Evolutionary conservation across 2,329 filamentous ascomycete species (phyloP).

Genomic region (Ophiobolus disseminans): DNA sequence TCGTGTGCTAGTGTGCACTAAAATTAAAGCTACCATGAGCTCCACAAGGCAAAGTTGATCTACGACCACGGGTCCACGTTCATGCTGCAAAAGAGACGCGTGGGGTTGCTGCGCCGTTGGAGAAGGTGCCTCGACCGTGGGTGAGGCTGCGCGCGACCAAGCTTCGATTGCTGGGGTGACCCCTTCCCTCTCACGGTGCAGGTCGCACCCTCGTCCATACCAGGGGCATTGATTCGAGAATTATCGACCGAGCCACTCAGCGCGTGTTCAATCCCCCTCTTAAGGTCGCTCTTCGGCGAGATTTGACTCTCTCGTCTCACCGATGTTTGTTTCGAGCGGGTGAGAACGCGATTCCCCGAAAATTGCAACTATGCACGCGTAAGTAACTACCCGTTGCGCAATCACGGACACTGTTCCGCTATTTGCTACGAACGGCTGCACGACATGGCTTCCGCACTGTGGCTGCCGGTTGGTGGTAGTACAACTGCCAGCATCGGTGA

Average conservation of each 20-base stretch:
- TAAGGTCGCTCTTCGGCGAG: conserved; percentile 13
- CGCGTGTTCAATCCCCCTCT: conserved; percentile 10
- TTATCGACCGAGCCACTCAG: conserved; percentile 19
- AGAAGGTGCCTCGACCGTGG: conserved; percentile 20
- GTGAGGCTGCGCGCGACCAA: conserved; percentile 30
- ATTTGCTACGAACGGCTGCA: conserved; percentile 14
- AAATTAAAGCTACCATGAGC: conserved; percentile 27
- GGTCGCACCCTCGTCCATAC: conserved; percentile 23
- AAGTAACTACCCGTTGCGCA: conserved; percentile 23
- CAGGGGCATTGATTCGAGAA: no score
- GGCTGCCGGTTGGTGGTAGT: conserved; percentile 5
- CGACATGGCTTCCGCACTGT: conserved; percentile 14
- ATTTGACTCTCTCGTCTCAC: conserved; percentile 11
- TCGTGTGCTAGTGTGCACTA: conserved; percentile 27
- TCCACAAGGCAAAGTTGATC: conserved; percentile 37
- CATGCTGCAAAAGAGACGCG: conserved; percentile 25
- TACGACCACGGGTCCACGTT: conserved; percentile 43
- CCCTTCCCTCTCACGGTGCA: conserved; percentile 12
- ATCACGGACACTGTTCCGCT: conserved; percentile 18
- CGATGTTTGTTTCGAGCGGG: conserved; percentile 16
- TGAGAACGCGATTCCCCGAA: conserved; percentile 24
- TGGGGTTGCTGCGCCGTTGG: conserved; percentile 39
- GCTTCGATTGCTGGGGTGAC: conserved; percentile 20
- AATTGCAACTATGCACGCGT: conserved; percentile 14
- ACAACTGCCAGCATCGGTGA: background rate